These are phyloP conservation scores for Blastobotrys indianensis DNA, from an alignment of 1,139 yeast genomes.

Conservation along the genomic window DNA sequence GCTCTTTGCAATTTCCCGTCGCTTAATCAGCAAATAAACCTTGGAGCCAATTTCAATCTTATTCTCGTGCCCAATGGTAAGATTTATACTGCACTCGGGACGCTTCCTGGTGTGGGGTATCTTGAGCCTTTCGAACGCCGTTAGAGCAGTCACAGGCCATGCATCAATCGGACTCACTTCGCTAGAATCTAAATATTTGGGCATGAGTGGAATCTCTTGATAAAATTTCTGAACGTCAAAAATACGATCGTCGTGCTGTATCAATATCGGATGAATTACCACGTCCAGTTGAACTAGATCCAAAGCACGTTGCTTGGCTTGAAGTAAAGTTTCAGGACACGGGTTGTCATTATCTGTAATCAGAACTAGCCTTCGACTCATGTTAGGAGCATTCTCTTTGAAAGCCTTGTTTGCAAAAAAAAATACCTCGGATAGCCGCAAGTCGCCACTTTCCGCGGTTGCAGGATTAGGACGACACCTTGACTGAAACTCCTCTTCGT, in stretches of 20 bases:
- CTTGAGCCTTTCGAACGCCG: no score
- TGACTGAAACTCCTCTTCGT: conserved; percentile 15
- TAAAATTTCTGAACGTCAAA: conserved; percentile 54
- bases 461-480: not conserved
- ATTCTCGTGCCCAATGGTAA: no score
- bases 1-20: not conserved
- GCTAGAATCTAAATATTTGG: not conserved
- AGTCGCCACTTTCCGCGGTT: not conserved
- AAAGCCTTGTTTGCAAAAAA: conserved; percentile 28
- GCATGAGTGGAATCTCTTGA: conserved; percentile 20
- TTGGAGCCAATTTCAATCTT: no score
- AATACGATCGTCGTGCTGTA: conserved; percentile 35
- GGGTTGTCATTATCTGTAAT: conserved; percentile 60
- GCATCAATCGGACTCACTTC: not conserved
- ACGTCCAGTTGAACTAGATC: conserved; percentile 42
- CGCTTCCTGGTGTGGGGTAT: no score
- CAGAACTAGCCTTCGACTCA: conserved; percentile 39
- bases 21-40: not conserved
- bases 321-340: conserved; percentile 33
- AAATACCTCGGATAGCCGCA: conserved; percentile 24
- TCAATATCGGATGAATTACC: conserved; percentile 58
- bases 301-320: conserved; percentile 51
- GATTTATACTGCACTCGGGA: no score
- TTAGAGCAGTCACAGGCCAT: no score
- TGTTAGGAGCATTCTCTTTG: conserved; percentile 18